Evolutionary conservation across 140 eudicot genomes (phyloP).

Genomic region (Bidens hawaiensis): DNA sequence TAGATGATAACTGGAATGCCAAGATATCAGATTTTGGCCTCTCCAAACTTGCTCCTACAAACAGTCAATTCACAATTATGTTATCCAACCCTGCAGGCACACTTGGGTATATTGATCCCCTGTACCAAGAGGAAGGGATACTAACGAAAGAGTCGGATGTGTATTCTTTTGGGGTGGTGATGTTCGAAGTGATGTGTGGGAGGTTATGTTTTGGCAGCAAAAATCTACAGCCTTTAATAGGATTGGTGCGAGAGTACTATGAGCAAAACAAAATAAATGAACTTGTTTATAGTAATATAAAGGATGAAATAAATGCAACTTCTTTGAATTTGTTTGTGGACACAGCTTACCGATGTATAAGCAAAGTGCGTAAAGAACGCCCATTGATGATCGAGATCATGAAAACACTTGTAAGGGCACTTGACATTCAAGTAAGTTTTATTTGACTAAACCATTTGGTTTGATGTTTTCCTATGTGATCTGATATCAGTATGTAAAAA

Average conservation of each 20-base stretch:
- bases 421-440: slow-evolving; percentile 6
- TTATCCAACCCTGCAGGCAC: not conserved
- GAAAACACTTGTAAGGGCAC: not conserved
- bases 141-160: slow-evolving; percentile 2
- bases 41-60: not conserved
- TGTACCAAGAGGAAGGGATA: not conserved
- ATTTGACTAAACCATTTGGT: not conserved
- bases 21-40: no score
- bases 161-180: slow-evolving; percentile 11
- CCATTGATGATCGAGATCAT: not conserved
- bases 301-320: not conserved
- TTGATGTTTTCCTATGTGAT: no score
- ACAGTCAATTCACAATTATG: not conserved
- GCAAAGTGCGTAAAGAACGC: not conserved
- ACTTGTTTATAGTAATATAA: not conserved
- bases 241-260: not conserved
- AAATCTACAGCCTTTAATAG: not conserved
- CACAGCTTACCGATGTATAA: slow-evolving; percentile 1
- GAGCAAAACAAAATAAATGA: slow-evolving; percentile 6
- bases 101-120: not conserved
- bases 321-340: not conserved
- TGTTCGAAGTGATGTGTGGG: slow-evolving; percentile 2
- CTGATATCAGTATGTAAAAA: no score
- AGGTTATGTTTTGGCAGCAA: not conserved
- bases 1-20: no score